These are phyloP conservation scores for Lipomyces anomalus DNA, from an alignment of 805 yeast genomes.

Conservation along the genomic window DNA sequence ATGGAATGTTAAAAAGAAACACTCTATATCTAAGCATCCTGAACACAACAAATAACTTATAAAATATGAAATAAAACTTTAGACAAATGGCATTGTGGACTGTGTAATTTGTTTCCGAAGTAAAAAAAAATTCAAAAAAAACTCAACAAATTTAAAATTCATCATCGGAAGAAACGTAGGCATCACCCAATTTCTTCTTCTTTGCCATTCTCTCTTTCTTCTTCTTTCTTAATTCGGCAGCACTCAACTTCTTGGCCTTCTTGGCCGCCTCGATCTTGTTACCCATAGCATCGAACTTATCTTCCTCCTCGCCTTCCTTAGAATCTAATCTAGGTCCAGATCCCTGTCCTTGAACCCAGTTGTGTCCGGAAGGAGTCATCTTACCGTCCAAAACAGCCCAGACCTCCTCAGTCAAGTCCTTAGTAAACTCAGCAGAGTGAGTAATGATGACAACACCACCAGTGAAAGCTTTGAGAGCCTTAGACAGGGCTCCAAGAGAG, in stretches of 20 bases:
- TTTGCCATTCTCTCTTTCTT: constrained; percentile 99
- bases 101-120: too few species aligned
- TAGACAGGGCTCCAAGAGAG: constrained; percentile 98
- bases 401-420: constrained; percentile 98
- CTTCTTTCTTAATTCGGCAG: constrained; percentile 99
- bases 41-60: background rate
- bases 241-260: constrained; percentile 96
- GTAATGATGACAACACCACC: constrained; percentile 99
- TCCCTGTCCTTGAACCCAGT: constrained; percentile 99
- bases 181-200: constrained; percentile 99
- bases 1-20: too few species aligned
- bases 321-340: constrained; percentile 95
- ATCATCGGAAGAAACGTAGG: constrained; percentile 96
- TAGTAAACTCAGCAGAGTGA: constrained; percentile 99
- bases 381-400: constrained; percentile 98
- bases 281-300: constrained; percentile 99
- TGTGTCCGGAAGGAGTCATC: constrained; percentile 99
- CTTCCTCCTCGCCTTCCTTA: constrained; percentile 90
- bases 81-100: background rate
- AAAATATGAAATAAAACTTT: background rate
- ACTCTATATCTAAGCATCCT: too few species aligned
- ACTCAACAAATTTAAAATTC: constrained; percentile 49
- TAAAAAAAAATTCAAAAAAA: background rate
- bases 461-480: constrained; percentile 96
- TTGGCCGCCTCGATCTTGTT: constrained; percentile 95